These are phyloP conservation scores for Xanthoceras sorbifolium DNA, from an alignment of 345 rosid genomes.

Conservation along the genomic window DNA sequence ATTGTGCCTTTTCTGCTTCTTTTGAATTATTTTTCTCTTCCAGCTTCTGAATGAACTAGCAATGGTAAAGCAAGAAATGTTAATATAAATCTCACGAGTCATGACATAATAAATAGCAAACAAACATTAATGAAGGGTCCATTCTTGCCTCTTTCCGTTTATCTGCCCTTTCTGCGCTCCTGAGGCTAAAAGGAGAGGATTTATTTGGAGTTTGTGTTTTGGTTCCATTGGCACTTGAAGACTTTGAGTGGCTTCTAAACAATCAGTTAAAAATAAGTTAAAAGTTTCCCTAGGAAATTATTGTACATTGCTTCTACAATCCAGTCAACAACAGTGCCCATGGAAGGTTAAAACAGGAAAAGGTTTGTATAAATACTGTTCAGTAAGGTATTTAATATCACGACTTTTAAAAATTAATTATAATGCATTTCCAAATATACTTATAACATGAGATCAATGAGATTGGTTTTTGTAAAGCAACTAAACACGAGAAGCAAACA, in stretches of 20 bases:
- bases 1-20: constrained; percentile 41
- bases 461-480: not conserved
- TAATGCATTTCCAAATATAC: not conserved
- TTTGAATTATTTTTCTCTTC: constrained; percentile 55
- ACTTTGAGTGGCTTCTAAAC: constrained; percentile 41
- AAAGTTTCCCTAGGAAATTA: constrained; percentile 18
- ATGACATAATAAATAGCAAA: constrained; percentile 3
- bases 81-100: constrained; percentile 11
- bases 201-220: constrained; percentile 42
- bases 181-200: constrained; percentile 67
- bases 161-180: constrained; percentile 81
- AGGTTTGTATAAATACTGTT: not conserved
- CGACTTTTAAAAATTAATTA: not conserved
- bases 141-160: constrained; percentile 77
- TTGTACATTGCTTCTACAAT: not conserved
- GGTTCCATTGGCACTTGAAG: constrained; percentile 42
- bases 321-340: constrained; percentile 4
- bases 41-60: constrained; percentile 62
- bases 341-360: not conserved
- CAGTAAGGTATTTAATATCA: not conserved
- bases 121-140: not conserved
- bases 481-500: not conserved
- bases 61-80: constrained; percentile 20
- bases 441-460: not conserved
- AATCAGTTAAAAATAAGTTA: constrained; percentile 14